phyloP scores from a whole-genome alignment of 2,329 filamentous ascomycete species.

The Whalleya microplaca region DNA sequence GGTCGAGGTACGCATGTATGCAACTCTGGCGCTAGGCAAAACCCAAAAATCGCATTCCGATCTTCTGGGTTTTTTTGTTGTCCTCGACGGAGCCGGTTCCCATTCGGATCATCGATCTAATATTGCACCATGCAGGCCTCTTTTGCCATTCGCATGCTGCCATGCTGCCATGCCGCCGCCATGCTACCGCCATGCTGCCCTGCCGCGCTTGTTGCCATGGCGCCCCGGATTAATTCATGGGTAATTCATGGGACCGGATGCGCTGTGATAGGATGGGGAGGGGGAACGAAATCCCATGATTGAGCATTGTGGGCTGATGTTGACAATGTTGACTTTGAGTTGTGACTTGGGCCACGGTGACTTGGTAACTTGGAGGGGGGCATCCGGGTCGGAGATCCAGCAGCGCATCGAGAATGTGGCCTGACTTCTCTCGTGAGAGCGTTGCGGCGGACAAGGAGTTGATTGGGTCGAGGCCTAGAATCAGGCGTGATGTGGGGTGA shows the following conservation, averaged over 20 bases:
- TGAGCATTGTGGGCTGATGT: conserved; percentile 27
- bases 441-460: background rate
- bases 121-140: too few relatives aligned
- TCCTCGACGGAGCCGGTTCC: background rate
- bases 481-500: conserved; percentile 29
- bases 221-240: background rate
- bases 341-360: background rate
- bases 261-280: conserved; percentile 23
- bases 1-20: too few relatives aligned
- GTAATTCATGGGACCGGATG: too few relatives aligned
- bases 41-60: background rate
- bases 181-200: too few relatives aligned
- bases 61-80: background rate
- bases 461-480: conserved; percentile 20
- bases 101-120: background rate
- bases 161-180: too few relatives aligned
- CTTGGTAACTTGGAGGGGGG: background rate
- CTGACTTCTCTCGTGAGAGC: conserved; percentile 22
- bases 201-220: too few relatives aligned
- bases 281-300: conserved; percentile 12
- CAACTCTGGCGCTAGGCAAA: background rate
- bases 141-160: too few relatives aligned
- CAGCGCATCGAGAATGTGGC: conserved; percentile 20
- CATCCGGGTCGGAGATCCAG: conserved; percentile 17
- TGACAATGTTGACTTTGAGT: background rate